Percentiles rank a stretch among this genome's conserved stretches.
Conservation (phyloP, 768 basidiomycete genomes). For the Boletus huronensis region DNA sequence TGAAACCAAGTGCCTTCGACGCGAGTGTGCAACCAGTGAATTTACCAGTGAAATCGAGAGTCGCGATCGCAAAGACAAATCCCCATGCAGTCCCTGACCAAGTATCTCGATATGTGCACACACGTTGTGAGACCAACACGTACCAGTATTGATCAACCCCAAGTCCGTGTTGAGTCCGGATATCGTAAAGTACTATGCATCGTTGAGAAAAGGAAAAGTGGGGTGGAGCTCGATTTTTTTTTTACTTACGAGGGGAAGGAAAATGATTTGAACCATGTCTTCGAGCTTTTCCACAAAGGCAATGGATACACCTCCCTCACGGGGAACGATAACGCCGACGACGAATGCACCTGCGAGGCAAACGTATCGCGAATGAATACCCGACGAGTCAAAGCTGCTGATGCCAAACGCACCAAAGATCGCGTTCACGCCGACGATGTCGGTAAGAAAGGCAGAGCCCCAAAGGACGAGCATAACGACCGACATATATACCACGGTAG, state of each 20-base stretch:
- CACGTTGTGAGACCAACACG: neutral
- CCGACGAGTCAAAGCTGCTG: neutral
- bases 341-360: conserved; percentile 66
- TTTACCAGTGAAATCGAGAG: conserved; percentile 82
- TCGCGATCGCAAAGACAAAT: conserved; percentile 75
- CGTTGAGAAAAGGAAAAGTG: conserved; percentile 2
- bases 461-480: conserved; percentile 77
- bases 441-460: conserved; percentile 88
- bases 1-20: conserved; percentile 68
- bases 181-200: conserved; percentile 80
- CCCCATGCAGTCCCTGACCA: conserved; percentile 75
- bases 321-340: conserved; percentile 77
- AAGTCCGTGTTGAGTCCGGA: conserved; percentile 93
- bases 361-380: neutral
- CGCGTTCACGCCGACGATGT: conserved; percentile 90
- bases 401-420: conserved; percentile 64
- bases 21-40: conserved; percentile 78
- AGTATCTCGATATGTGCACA: neutral
- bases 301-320: conserved; percentile 82
- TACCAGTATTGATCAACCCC: conserved; percentile 75
- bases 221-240: neutral
- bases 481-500: conserved; percentile 88
- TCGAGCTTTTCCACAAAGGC: conserved; percentile 89
- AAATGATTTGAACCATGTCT: conserved; percentile 88
- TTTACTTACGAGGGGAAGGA: conserved; percentile 72